Base-by-base conservation (phyloP, 139 green algal genomes). In the Volvox reticuliferus region DNA sequence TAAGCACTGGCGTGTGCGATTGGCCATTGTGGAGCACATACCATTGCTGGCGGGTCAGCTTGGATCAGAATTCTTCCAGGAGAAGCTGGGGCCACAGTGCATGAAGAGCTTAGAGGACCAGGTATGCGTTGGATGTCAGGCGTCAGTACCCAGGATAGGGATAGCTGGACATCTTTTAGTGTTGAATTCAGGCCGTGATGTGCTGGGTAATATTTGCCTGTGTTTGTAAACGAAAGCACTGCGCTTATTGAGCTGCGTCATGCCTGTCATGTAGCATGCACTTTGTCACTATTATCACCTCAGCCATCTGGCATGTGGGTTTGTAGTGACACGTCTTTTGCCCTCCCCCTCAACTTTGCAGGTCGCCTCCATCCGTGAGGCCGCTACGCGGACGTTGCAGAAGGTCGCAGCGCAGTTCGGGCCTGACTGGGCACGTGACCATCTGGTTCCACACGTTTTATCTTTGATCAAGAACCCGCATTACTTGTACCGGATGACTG, bases 1-100 rank as follows among this genome's bases (percentile, higher is more conserved):
- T 95, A 97, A 97, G 92, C 97, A 99, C 93, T 99, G 98, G 98
- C 96, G 98, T 32, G 98, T 99, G 90, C 94, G 98, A 69, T 94
- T 99, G 82, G 98, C 98, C 20, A 99, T 99, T 92, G 99, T 99
- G 87, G 95, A 99, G 92, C 98, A 99, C 96, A 98, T 99, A 65
- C 98, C 98, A 14, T 92, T 99, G 91, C 95, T 99, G 87, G 98
- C 98, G 36, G 93, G 90, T 33, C 98, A 99, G 95, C 95, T 99
- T 82, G 97, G 97, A 13, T 86, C 93, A 26, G 93, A 96, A 82
- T 97, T 97, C 88, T 97, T 97, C 94, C 94, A 96, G 92, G 96
- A 98, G 71, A 98, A 99, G 95, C 96, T 99, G 33, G 97, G 96
- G 44, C 93, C 94, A 28, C 97, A 99, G 90, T 99, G 98, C 96